These are phyloP conservation scores for Trichoderma gamsii DNA, from an alignment of 495 filamentous ascomycete species.

Conservation along the genomic window DNA sequence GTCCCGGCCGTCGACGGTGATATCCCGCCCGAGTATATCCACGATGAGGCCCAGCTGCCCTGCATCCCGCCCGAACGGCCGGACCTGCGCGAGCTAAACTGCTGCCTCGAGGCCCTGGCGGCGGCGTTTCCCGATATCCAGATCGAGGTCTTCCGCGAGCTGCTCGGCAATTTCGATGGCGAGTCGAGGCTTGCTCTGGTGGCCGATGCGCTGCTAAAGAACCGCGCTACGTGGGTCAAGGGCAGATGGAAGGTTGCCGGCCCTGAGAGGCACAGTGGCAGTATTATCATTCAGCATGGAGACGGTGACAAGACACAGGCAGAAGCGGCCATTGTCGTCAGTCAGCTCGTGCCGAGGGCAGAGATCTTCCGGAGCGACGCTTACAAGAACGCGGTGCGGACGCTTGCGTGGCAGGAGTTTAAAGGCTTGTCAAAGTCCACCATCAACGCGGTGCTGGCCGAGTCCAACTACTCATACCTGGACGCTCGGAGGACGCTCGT, in stretches of 20 bases:
- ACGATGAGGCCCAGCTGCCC: slow-evolving; percentile 40
- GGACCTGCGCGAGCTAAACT: slow-evolving; percentile 67
- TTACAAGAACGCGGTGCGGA: slow-evolving; percentile 69
- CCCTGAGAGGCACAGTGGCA: background rate
- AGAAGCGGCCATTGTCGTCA: background rate
- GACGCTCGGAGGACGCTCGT: slow-evolving; percentile 69
- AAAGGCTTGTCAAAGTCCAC: slow-evolving; percentile 69
- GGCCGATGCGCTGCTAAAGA: slow-evolving; percentile 75
- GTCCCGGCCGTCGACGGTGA: slow-evolving; percentile 14
- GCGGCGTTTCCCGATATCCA: slow-evolving; percentile 81
- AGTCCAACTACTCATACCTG: slow-evolving; percentile 81
- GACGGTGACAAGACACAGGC: slow-evolving; percentile 9
- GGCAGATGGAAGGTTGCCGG: slow-evolving; percentile 60
- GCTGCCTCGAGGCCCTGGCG: slow-evolving; percentile 61
- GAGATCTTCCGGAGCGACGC: slow-evolving; percentile 67
- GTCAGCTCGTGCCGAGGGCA: slow-evolving; percentile 48
- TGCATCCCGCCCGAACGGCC: slow-evolving; percentile 40
- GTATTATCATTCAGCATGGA: slow-evolving; percentile 13
- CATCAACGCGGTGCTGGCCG: slow-evolving; percentile 82
- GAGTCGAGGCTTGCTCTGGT: slow-evolving; percentile 79
- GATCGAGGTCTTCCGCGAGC: slow-evolving; percentile 86
- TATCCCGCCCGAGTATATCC: slow-evolving; percentile 34
- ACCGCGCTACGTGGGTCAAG: slow-evolving; percentile 66
- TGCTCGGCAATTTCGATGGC: slow-evolving; percentile 73
- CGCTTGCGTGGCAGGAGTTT: slow-evolving; percentile 67